Percentiles rank a stretch among this genome's conserved stretches.
Evolutionary conservation across 345 rosid species (phyloP).

Genomic region (Cardamine occulta): DNA sequence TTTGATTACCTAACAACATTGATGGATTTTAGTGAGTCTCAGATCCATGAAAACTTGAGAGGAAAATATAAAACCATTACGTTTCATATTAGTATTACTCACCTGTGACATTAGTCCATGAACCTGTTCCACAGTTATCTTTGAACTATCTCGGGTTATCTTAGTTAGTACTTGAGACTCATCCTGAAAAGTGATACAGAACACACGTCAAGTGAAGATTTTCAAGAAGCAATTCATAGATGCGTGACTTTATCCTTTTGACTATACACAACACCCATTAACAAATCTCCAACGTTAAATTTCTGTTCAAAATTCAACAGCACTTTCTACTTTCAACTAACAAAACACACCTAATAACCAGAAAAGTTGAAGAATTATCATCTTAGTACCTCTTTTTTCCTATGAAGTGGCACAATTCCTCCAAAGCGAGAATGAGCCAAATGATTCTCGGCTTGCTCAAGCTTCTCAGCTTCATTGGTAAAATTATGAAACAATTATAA

Average conservation of each 20-base stretch:
- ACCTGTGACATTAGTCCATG: constrained; percentile 98
- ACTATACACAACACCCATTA: too few species aligned
- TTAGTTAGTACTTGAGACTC: constrained; percentile 78
- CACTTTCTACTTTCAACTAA: too few species aligned
- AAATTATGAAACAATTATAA: constrained; percentile 11
- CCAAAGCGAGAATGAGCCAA: constrained; percentile 80
- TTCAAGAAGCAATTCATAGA: too few species aligned
- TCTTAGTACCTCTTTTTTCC: constrained; percentile 71
- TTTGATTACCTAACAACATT: constrained; percentile 67
- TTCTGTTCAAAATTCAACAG: too few species aligned
- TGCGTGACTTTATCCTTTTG: too few species aligned
- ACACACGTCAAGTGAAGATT: constrained; percentile 14
- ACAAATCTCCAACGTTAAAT: too few species aligned
- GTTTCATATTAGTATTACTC: constrained; percentile 20
- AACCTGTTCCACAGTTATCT: constrained; percentile 90
- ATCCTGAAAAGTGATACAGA: constrained; percentile 56
- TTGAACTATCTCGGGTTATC: constrained; percentile 88
- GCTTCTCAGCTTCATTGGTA: constrained; percentile 76
- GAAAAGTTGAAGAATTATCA: background rate
- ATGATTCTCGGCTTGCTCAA: constrained; percentile 93
- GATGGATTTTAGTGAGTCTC: background rate
- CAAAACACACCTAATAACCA: too few species aligned
- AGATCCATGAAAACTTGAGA: constrained; percentile 1
- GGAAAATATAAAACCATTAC: background rate
- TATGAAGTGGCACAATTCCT: constrained; percentile 59